A percentile compares a stretch with the other conserved stretches of the same genome.
Evolutionary conservation across 331 rosid species (phyloP).

Genomic region (Quercus tomentella): DNA sequence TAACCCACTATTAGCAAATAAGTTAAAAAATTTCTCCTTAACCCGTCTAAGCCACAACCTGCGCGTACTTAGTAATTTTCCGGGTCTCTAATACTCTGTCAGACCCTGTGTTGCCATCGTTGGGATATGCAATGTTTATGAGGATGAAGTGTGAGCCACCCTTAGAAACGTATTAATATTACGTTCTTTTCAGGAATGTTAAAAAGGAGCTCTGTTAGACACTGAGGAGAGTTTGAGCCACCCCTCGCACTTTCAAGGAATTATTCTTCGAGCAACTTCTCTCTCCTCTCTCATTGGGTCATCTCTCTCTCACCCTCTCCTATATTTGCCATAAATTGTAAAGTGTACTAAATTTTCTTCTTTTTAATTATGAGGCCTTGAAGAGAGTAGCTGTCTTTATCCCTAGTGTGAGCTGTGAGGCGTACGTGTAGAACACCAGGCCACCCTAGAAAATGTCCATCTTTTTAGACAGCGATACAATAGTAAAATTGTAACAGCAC

Average conservation of each 20-base stretch:
- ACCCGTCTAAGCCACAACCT: no score
- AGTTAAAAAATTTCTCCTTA: no score
- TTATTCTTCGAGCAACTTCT: conserved; percentile 1
- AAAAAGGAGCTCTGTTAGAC: no score
- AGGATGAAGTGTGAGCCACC: no score
- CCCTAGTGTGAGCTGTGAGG: neutral
- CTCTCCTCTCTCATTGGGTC: neutral
- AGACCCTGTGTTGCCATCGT: no score
- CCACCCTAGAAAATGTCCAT: conserved; percentile 15
- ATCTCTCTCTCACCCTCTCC: neutral
- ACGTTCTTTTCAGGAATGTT: no score
- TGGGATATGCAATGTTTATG: no score
- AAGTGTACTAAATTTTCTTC: conserved; percentile 12
- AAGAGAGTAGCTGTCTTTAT: conserved; percentile 32
- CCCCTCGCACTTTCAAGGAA: conserved; percentile 4
- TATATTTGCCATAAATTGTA: neutral
- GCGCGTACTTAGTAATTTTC: no score
- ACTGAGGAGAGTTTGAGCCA: neutral
- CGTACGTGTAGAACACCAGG: conserved; percentile 22
- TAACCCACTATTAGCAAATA: no score
- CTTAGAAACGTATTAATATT: no score
- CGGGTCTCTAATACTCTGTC: no score
- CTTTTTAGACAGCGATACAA: conserved; percentile 13
- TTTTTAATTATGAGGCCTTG: conserved; percentile 29
- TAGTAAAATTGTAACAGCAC: no score